Evolutionary conservation across 768 basidiomycete genomes (phyloP).

Genomic region (Rubroboletus satanas): DNA sequence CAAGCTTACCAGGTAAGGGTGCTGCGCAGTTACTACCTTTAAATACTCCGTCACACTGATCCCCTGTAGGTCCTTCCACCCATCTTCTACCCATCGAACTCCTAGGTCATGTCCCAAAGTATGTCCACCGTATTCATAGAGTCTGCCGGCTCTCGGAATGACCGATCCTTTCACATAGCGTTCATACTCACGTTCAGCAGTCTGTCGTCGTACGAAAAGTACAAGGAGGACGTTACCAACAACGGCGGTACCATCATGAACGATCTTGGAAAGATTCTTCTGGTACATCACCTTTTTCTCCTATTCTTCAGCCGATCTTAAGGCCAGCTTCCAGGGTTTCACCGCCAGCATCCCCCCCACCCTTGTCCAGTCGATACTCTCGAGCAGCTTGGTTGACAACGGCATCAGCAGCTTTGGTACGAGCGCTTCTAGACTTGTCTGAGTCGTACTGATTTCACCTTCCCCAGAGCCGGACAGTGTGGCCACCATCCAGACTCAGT

Average conservation of each 20-base stretch:
- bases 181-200: slow-evolving; percentile 11
- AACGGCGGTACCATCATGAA: slow-evolving; percentile 7
- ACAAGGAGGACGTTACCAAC: slow-evolving; percentile 2
- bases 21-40: not conserved
- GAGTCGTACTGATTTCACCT: not conserved
- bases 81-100: not conserved
- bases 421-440: not conserved
- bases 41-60: not conserved
- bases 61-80: not conserved
- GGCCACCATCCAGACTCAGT: not conserved
- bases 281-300: not conserved
- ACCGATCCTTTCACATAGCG: not conserved
- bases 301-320: not conserved
- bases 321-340: slow-evolving; percentile 12
- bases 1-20: not conserved
- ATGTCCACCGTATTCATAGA: not conserved
- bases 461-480: slow-evolving; percentile 14
- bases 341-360: slow-evolving; percentile 8
- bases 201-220: slow-evolving; percentile 2
- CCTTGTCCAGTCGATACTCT: not conserved
- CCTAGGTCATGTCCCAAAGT: slow-evolving; percentile 20
- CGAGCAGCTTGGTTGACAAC: not conserved
- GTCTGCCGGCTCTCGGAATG: not conserved
- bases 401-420: slow-evolving; percentile 18
- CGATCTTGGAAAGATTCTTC: slow-evolving; percentile 1